These are phyloP conservation scores for Melastoma candidum DNA, from an alignment of 441 rosid genomes.

Conservation along the genomic window DNA sequence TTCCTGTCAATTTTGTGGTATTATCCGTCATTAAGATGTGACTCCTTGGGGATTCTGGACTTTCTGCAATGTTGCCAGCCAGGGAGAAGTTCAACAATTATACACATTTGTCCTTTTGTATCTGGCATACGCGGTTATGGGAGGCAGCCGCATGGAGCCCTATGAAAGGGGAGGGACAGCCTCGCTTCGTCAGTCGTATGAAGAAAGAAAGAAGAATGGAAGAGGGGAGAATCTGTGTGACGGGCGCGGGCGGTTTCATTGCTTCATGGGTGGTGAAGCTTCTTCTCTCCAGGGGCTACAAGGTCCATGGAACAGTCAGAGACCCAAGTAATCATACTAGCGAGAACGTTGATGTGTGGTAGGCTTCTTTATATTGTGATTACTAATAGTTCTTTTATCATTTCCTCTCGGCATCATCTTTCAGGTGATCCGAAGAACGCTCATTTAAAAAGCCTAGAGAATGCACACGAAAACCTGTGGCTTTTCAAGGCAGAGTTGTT, in stretches of 20 bases:
- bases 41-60: too few species aligned
- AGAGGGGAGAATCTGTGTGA: conserved; percentile 15
- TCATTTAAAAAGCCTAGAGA: conserved; percentile 28
- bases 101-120: too few species aligned
- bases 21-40: too few species aligned
- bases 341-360: too few species aligned
- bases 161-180: too few species aligned
- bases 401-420: conserved; percentile 1
- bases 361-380: too few species aligned
- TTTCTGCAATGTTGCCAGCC: too few species aligned
- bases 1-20: too few species aligned
- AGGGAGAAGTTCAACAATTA: too few species aligned
- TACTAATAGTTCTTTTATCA: not conserved
- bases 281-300: conserved; percentile 15
- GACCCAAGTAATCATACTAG: conserved; percentile 11
- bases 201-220: not conserved
- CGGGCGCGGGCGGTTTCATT: conserved; percentile 22
- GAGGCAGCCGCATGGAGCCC: too few species aligned
- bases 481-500: conserved; percentile 35
- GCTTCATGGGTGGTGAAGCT: conserved; percentile 23
- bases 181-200: too few species aligned
- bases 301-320: conserved; percentile 22
- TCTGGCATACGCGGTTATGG: too few species aligned
- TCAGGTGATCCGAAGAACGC: conserved; percentile 27
- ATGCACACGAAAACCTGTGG: conserved; percentile 25